Evolutionary conservation across 345 rosid genomes (phyloP).

Genomic region (Citrus hindsii): DNA sequence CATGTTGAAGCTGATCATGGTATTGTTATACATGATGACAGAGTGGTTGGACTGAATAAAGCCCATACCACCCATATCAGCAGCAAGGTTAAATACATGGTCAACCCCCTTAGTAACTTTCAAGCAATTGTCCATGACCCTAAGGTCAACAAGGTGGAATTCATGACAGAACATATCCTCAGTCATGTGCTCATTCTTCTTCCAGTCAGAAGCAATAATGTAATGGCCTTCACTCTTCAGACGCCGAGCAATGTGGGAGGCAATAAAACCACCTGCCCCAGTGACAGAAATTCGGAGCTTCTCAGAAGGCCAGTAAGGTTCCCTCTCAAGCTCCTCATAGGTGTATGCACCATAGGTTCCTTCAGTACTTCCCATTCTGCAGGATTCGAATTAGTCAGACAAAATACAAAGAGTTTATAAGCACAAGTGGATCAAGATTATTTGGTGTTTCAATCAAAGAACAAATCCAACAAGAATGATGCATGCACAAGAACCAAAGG

Average conservation of each 20-base stretch:
- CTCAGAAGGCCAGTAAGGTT: slow-evolving; percentile 90
- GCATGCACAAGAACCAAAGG: background rate
- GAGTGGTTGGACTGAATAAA: slow-evolving; percentile 98
- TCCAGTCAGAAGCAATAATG: slow-evolving; percentile 98
- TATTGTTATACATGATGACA: slow-evolving; percentile 95
- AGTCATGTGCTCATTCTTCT: slow-evolving; percentile 99
- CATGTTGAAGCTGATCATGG: slow-evolving; percentile 99
- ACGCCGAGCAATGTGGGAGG: slow-evolving; percentile 97
- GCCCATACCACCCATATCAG: slow-evolving; percentile 99
- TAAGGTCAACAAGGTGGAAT: slow-evolving; percentile 89
- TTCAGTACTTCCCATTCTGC: slow-evolving; percentile 71
- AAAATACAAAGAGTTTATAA: background rate
- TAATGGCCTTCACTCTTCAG: slow-evolving; percentile 93
- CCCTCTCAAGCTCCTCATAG: slow-evolving; percentile 75
- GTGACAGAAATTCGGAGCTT: slow-evolving; percentile 81
- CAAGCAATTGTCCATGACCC: slow-evolving; percentile 97
- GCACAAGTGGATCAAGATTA: background rate
- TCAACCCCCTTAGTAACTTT: slow-evolving; percentile 71
- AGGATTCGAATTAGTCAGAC: background rate
- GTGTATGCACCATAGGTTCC: slow-evolving; percentile 81
- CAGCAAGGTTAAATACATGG: slow-evolving; percentile 98
- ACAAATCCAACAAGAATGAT: background rate
- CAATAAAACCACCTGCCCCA: slow-evolving; percentile 96
- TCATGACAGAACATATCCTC: slow-evolving; percentile 98
- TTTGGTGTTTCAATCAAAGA: background rate